Conservation (phyloP, 2,329 filamentous ascomycete genomes). For the Zasmidium angulare region DNA sequence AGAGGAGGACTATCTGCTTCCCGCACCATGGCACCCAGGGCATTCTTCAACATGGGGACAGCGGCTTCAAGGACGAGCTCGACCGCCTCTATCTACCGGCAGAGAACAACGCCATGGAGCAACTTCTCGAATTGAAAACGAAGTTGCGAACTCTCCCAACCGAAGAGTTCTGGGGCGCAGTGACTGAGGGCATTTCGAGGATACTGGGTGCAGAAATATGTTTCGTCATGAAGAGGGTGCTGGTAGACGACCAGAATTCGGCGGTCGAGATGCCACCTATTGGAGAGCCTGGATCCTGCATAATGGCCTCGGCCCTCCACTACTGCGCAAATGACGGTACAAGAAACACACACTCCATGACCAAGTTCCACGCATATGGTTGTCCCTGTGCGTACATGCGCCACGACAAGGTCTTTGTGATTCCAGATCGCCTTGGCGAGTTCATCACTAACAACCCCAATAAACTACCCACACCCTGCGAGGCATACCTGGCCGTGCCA, state of each 20-base stretch:
- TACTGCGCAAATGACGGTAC: slow-evolving; percentile 58
- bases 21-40: slow-evolving; percentile 27
- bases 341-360: slow-evolving; percentile 57
- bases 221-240: slow-evolving; percentile 65
- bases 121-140: slow-evolving; percentile 60
- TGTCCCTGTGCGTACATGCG: slow-evolving; percentile 69
- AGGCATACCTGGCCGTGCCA: slow-evolving; percentile 67
- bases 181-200: slow-evolving; percentile 64
- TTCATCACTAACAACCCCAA: slow-evolving; percentile 63
- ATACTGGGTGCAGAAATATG: slow-evolving; percentile 66
- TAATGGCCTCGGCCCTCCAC: slow-evolving; percentile 67
- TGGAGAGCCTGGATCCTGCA: slow-evolving; percentile 60
- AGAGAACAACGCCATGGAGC: slow-evolving; percentile 63
- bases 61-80: slow-evolving; percentile 26
- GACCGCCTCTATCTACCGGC: slow-evolving; percentile 31
- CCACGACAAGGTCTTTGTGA: slow-evolving; percentile 69
- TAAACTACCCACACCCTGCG: slow-evolving; percentile 59
- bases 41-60: slow-evolving; percentile 26
- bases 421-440: slow-evolving; percentile 61
- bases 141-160: slow-evolving; percentile 53
- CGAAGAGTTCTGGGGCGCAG: slow-evolving; percentile 62
- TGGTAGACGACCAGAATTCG: slow-evolving; percentile 58
- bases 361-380: slow-evolving; percentile 64
- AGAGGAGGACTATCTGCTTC: slow-evolving; percentile 29
- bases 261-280: slow-evolving; percentile 62